These are phyloP conservation scores for Cladosporium oxysporum DNA, from an alignment of 2,329 filamentous ascomycete species.

Conservation along the genomic window DNA sequence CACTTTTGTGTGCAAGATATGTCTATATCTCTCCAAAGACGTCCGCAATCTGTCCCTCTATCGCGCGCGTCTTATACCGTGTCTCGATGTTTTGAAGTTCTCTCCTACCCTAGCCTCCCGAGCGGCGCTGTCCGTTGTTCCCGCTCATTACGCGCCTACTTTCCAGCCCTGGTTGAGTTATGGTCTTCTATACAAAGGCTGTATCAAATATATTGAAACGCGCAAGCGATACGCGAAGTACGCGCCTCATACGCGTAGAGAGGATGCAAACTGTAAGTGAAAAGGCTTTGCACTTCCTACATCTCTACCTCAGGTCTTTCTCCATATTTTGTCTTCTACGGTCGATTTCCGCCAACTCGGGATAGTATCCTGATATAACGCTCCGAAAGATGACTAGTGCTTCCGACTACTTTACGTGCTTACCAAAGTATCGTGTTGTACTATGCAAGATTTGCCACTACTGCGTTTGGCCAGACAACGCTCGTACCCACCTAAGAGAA, in stretches of 20 bases:
- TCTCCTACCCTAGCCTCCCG: too few species aligned
- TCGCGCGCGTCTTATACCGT: too few species aligned
- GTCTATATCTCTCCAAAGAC: too few species aligned
- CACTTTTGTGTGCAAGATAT: too few species aligned
- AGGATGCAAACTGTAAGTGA: not conserved
- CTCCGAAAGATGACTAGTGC: not conserved
- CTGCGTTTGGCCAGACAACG: slow-evolving; percentile 10
- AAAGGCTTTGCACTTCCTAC: not conserved
- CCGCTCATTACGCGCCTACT: not conserved
- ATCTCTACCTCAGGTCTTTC: not conserved
- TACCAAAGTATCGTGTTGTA: not conserved
- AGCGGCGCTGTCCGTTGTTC: not conserved
- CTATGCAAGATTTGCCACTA: slow-evolving; percentile 9
- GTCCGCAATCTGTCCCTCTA: too few species aligned
- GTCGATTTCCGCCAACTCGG: not conserved
- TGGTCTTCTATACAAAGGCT: not conserved
- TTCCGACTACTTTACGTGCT: not conserved
- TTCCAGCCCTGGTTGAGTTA: not conserved
- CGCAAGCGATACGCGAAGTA: not conserved
- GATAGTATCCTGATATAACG: not conserved
- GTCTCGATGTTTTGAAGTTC: too few species aligned
- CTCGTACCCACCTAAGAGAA: slow-evolving; percentile 2
- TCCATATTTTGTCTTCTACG: not conserved
- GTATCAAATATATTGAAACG: slow-evolving; percentile 4
- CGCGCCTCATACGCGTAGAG: not conserved